These are phyloP conservation scores for Monosporascus sp. DNA, from an alignment of 2,329 filamentous ascomycete species.

Conservation along the genomic window DNA sequence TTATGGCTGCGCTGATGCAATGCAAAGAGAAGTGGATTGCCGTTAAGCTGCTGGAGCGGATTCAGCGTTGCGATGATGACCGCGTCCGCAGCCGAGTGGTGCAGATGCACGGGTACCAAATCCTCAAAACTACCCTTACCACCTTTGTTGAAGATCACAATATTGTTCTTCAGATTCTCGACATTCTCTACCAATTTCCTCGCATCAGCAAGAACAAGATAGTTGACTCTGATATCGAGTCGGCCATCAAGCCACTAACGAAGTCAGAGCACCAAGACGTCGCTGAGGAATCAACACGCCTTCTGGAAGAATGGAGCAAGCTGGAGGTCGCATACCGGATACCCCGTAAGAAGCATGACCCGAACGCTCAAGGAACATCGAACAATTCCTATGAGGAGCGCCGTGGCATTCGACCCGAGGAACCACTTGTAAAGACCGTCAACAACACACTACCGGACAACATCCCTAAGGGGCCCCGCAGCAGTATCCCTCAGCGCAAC, in stretches of 20 bases:
- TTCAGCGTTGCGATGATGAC: slow-evolving; percentile 82
- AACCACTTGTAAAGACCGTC: slow-evolving; percentile 32
- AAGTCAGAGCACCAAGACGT: slow-evolving; percentile 70
- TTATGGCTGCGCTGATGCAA: slow-evolving; percentile 77
- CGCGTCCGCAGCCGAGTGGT: slow-evolving; percentile 82
- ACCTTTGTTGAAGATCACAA: slow-evolving; percentile 88
- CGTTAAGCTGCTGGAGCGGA: slow-evolving; percentile 85
- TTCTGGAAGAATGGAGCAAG: slow-evolving; percentile 83
- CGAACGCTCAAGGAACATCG: slow-evolving; percentile 45
- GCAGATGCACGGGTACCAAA: slow-evolving; percentile 95
- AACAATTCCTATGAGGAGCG: slow-evolving; percentile 57
- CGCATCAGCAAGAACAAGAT: slow-evolving; percentile 96
- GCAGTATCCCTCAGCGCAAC: slow-evolving; percentile 51
- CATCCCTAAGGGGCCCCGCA: slow-evolving; percentile 55
- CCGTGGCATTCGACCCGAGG: slow-evolving; percentile 50
- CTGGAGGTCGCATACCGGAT: slow-evolving; percentile 90
- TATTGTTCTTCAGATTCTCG: slow-evolving; percentile 80
- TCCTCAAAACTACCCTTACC: slow-evolving; percentile 79
- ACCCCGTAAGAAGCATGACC: slow-evolving; percentile 79
- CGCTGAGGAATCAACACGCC: slow-evolving; percentile 59
- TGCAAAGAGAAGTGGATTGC: slow-evolving; percentile 99
- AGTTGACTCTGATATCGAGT: slow-evolving; percentile 89
- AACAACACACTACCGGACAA: slow-evolving; percentile 39
- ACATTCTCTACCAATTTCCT: slow-evolving; percentile 83
- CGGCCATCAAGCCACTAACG: slow-evolving; percentile 64